Base-by-base conservation (phyloP, 1,284 basidiomycete species). In the Paramarasmius palmivorus region DNA sequence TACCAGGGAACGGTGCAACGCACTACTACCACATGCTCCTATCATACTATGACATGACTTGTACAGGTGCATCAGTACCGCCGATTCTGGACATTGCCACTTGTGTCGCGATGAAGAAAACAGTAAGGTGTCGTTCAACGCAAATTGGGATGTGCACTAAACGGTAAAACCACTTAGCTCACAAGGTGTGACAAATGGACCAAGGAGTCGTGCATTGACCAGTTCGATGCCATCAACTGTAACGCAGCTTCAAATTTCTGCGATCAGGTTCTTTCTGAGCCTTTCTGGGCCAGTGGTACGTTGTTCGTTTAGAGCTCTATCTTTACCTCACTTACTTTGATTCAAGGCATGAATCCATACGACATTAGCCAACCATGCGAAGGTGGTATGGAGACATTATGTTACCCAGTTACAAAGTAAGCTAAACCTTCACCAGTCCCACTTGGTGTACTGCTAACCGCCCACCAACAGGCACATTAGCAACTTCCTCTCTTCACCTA, bases 291-390 rank as follows among this genome's bases (percentile, higher is more conserved):
- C 1, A 69, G 71, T 3, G 70, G 81, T 81, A 58, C 36, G 55
- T 32, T 2, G 19, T 15, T 10, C 44, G 14, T n/a, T 12, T 19
- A n/a, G n/a, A n/a, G n/a, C n/a, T 15, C 25, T 46, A 2, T 5
- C 17, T 17, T 20, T 20, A 14, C 17, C 8, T 25, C 7, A 9
- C 8, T 8, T 20, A 20, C 23, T 20, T 44, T 20, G 20, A 5
- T 14, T 4, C 14, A 26, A 75, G 75, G 71, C 25, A 65, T 63
- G 57, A 84, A 83, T 57, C 74, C 74, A 23, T 88, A 88, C 63
- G 86, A 90, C 63, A 77, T 90, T 44, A 82, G 80, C 58, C 77
- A 77, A 63, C 64, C 70, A 44, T 90, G 88, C 57, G 78, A 82
- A 20, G 79, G 74, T 2, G 57, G 66, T 34, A 49, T 68, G 8